Percentiles rank a stretch among this genome's conserved stretches.
phyloP scores from a whole-genome alignment of 768 basidiomycete species.

The Leccinum boreale region DNA sequence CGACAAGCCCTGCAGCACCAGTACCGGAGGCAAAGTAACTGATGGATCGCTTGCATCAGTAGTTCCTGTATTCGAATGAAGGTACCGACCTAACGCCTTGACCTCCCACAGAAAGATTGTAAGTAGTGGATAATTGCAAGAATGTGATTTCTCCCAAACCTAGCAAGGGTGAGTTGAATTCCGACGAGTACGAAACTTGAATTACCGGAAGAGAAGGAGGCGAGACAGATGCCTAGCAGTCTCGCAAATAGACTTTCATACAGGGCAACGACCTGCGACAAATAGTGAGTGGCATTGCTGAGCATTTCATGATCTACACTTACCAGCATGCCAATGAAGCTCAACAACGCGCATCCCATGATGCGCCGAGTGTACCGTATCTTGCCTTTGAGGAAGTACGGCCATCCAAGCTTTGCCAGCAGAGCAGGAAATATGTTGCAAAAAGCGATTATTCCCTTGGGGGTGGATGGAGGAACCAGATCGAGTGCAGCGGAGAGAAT shows the following conservation, averaged over 20 bases:
- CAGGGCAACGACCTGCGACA: constrained; percentile 66
- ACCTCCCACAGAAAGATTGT: constrained; percentile 67
- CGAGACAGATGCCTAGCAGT: constrained; percentile 75
- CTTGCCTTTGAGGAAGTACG: constrained; percentile 82
- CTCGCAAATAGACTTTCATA: constrained; percentile 65
- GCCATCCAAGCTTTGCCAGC: constrained; percentile 87
- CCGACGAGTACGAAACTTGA: not conserved
- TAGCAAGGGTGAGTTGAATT: constrained; percentile 27
- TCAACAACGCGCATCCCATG: constrained; percentile 68
- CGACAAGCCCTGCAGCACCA: constrained; percentile 89
- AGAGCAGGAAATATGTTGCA: constrained; percentile 92
- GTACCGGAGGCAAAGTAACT: constrained; percentile 95
- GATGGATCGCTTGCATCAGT: not conserved
- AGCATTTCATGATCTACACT: constrained; percentile 26
- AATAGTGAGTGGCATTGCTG: not conserved
- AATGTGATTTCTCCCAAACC: constrained; percentile 94
- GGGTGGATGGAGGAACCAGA: constrained; percentile 85
- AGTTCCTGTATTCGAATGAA: not conserved
- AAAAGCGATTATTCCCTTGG: constrained; percentile 92
- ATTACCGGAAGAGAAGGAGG: constrained; percentile 83
- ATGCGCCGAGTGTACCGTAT: constrained; percentile 80
- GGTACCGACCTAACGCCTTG: constrained; percentile 71
- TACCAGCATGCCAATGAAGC: constrained; percentile 85
- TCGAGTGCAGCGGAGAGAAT: constrained; percentile 96
- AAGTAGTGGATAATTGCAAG: constrained; percentile 87